Base-by-base conservation (phyloP, 2,329 filamentous ascomycete genomes). In the Pseudogymnoascus sp. region DNA sequence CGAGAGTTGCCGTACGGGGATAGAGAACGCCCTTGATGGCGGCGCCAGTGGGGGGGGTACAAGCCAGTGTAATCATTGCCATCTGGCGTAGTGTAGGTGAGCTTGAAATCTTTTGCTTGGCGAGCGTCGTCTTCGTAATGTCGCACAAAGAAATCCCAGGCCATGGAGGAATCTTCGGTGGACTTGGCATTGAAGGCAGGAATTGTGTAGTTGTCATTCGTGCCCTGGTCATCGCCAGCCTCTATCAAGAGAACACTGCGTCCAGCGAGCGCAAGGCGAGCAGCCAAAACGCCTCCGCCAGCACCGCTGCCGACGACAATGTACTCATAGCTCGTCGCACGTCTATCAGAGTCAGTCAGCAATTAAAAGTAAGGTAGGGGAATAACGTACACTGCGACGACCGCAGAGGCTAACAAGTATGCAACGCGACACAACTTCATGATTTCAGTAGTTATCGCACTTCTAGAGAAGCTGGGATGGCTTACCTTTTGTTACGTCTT, bases 241-340 rank as follows among this genome's bases (percentile, higher is more conserved):
- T 83, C 81, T 31, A 83, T 75, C 5, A 83, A 73, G n/a, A 83
- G 75, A 7, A 79, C 79, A 65, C 75, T 79, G 70, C 77, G 75
- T 57, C 80, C 80, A 29, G 77, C 78, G 37, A 79, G 74, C 4
- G 81, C 81, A 54, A 83, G 75, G 58, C 78, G 73, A 40, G 77
- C 75, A 35, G 80, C 78, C 7, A 81, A 67, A 39, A 80, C 78
- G 29, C 75, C 78, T 62, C 80, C 80, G 36, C 80, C 79, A 24
- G 79, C 72, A 11, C 79, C 79, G 26, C 77, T 80, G 5, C 81
- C 81, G 24, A 83, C 78, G 13, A 83, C 74, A 11, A 83, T 74
- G 70, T 82, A 83, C 62, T 83, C 81, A 71, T 82, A 82, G 17
- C 24, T 50, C 26, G 44, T 9, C 26, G 26, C 44, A 31, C 44